phyloP scores from a whole-genome alignment of 2,329 filamentous ascomycete genomes.

The Pseudopithomyces maydicus region DNA sequence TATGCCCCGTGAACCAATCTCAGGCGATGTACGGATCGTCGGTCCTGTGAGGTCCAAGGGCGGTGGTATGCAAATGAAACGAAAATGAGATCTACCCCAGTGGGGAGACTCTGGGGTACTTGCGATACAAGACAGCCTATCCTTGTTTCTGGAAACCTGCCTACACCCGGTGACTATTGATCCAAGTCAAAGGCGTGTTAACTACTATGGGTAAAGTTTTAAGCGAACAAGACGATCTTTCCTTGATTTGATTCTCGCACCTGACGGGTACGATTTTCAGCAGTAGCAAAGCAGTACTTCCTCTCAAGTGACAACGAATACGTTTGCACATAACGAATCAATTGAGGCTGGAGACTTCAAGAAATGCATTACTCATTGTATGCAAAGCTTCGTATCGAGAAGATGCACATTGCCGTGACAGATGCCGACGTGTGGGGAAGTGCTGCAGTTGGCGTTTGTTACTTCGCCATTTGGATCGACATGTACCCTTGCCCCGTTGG shows the following conservation, averaged over 20 bases:
- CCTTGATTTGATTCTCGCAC: conserved; percentile 10
- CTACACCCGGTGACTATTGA: conserved; percentile 18
- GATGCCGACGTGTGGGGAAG: background rate
- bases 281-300: conserved; percentile 9
- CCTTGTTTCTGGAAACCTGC: conserved; percentile 32
- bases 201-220: conserved; percentile 25
- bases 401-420: background rate
- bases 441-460: background rate
- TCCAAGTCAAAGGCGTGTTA: conserved; percentile 15
- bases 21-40: conserved; percentile 35
- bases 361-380: background rate
- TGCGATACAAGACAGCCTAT: conserved; percentile 24
- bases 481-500: conserved; percentile 6
- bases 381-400: background rate
- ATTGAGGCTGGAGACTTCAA: background rate
- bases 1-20: conserved; percentile 29
- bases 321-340: background rate
- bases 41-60: conserved; percentile 27
- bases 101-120: conserved; percentile 42
- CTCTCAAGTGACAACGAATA: background rate
- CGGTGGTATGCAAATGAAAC: conserved; percentile 35
- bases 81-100: conserved; percentile 40
- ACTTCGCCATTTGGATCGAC: background rate
- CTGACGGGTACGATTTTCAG: conserved; percentile 9
- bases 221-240: conserved; percentile 18